Percentiles rank a stretch among this genome's conserved stretches.
Evolutionary conservation across 2,329 filamentous ascomycete species (phyloP).

Genomic region (Emergomyces africanus): DNA sequence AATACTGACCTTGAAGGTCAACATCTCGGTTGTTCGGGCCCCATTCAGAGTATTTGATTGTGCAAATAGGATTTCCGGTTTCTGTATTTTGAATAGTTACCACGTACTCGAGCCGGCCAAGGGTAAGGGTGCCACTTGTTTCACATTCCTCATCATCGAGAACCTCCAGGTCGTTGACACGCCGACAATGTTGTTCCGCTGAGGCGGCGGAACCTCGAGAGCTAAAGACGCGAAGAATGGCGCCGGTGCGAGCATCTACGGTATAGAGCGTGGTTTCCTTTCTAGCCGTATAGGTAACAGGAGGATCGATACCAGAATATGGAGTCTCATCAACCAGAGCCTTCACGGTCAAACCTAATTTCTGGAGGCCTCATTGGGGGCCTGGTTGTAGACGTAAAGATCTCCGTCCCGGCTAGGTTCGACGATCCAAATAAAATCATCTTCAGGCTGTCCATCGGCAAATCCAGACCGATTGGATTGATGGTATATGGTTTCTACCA

Average conservation of each 20-base stretch:
- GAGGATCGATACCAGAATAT: slow-evolving; percentile 59
- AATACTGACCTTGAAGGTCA: slow-evolving; percentile 76
- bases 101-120: slow-evolving; percentile 81
- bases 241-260: slow-evolving; percentile 73
- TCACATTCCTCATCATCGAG: slow-evolving; percentile 61
- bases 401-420: slow-evolving; percentile 80
- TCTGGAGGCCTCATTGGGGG: slow-evolving; percentile 35
- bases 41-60: slow-evolving; percentile 90
- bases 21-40: slow-evolving; percentile 79
- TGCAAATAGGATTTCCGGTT: slow-evolving; percentile 66
- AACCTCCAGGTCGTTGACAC: slow-evolving; percentile 47
- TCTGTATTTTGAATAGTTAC: slow-evolving; percentile 69
- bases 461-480: slow-evolving; percentile 52
- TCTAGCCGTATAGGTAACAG: slow-evolving; percentile 77
- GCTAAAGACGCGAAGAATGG: slow-evolving; percentile 72
- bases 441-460: slow-evolving; percentile 48
- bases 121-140: slow-evolving; percentile 63
- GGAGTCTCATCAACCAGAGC: slow-evolving; percentile 75
- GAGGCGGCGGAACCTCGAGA: slow-evolving; percentile 56
- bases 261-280: slow-evolving; percentile 87
- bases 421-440: slow-evolving; percentile 89
- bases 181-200: slow-evolving; percentile 61
- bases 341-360: slow-evolving; percentile 46
- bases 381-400: slow-evolving; percentile 74
- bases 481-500: slow-evolving; percentile 82